Base-by-base conservation (phyloP, 306 rosid genomes). In the Phaseolus lunatus region DNA sequence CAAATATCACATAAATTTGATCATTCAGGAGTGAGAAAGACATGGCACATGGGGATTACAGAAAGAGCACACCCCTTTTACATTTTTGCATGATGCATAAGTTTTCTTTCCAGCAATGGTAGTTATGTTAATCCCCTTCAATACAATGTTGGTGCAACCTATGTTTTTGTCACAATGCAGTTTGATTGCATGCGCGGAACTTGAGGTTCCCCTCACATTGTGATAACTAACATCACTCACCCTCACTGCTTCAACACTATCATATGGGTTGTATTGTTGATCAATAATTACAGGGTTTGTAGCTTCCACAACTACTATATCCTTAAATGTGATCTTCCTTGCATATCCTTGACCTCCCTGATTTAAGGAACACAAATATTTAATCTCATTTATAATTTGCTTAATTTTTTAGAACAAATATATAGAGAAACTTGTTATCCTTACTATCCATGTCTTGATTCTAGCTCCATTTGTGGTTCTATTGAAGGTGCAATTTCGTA, bases 331-430 rank as follows among this genome's bases (percentile, higher is more conserved):
- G 31, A 89, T 87, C 10, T 82, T 81, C 26, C 58, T 87, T 0
- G 91, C 89, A 84, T 81, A 87, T 43, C 91, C 93, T 0, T 23
- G 3, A 74, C 93, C 89, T 45, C 89, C 88, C 90, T 89, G 2
- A 35, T 59, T 12, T 15, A 64, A 19, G 5, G 48, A 64, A 37
- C 27, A 64, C 29, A 64, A 33, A 33, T 31, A 7, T 9, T 63
- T 63, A 16, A 33, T 63, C 0, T 18, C 29, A 18, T 19, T 39
- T 39, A 9, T 39, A 39, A 39, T 37, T 57, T 57, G 4, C 18
- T 24, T 57, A 41, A 41, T 27, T 27, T 3, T 41, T 41, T 13
- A 12, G 18, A 24, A 8, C 3, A 56, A 23, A 19, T 18, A 23
- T 53, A 53, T 5, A n/a, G n/a, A n/a, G n/a, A n/a, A n/a, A n/a